Conservation (phyloP, 2,329 filamentous ascomycete genomes). For the Scedosporium aurantiacum region DNA sequence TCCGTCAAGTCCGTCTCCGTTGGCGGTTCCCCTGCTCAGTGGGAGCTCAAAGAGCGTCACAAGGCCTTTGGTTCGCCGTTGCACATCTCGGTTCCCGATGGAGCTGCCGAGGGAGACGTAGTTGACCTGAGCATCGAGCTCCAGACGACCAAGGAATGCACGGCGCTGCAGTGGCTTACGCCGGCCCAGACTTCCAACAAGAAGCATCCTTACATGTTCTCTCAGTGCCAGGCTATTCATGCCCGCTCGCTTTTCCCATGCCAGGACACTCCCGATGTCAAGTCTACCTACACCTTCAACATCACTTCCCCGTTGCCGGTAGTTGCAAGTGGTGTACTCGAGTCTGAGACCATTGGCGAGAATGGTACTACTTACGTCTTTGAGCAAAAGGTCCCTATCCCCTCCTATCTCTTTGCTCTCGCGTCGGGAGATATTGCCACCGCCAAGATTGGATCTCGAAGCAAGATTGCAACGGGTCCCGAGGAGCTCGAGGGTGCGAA, state of each 20-base stretch:
- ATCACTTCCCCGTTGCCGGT: slow-evolving; percentile 80
- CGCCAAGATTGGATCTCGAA: slow-evolving; percentile 77
- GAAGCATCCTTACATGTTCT: slow-evolving; percentile 96
- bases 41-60: slow-evolving; percentile 56
- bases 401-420: slow-evolving; percentile 81
- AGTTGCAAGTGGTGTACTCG: slow-evolving; percentile 73
- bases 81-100: slow-evolving; percentile 48
- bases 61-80: slow-evolving; percentile 69
- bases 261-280: slow-evolving; percentile 94
- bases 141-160: slow-evolving; percentile 77
- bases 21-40: slow-evolving; percentile 50
- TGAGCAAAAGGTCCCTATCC: slow-evolving; percentile 84
- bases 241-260: slow-evolving; percentile 90
- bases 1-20: slow-evolving; percentile 62
- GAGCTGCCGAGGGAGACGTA: slow-evolving; percentile 32
- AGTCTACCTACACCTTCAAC: slow-evolving; percentile 86
- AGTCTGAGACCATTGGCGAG: slow-evolving; percentile 33
- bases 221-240: slow-evolving; percentile 94
- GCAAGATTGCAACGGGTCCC: slow-evolving; percentile 75
- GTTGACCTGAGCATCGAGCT: slow-evolving; percentile 54
- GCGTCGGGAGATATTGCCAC: slow-evolving; percentile 76
- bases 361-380: slow-evolving; percentile 67
- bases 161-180: slow-evolving; percentile 89
- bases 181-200: slow-evolving; percentile 91
- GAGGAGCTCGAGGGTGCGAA: slow-evolving; percentile 75